A percentile compares a stretch with the other conserved stretches of the same genome.
These are phyloP conservation scores for Geotrichum ghanense DNA, from an alignment of 805 yeast genomes.

Conservation along the genomic window DNA sequence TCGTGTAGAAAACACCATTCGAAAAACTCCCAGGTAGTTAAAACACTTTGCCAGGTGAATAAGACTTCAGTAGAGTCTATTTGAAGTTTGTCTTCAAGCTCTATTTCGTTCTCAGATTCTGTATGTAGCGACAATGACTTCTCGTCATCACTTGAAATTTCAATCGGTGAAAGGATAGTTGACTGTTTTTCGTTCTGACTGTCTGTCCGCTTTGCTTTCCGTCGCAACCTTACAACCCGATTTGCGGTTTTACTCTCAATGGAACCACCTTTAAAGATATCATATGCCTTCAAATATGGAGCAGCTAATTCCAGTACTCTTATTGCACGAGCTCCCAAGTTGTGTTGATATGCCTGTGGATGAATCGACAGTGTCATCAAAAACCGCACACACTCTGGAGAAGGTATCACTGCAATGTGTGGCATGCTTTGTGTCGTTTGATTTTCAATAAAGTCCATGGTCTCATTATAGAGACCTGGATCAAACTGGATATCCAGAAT, in stretches of 20 bases:
- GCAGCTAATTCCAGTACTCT: not conserved
- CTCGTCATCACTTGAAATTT: too few relatives aligned
- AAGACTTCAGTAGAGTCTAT: not conserved
- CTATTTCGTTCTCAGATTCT: not conserved
- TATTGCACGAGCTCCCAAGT: not conserved
- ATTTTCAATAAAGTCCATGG: not conserved
- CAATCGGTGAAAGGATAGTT: too few relatives aligned
- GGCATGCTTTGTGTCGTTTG: not conserved
- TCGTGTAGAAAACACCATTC: constrained; percentile 1
- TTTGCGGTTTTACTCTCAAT: too few relatives aligned
- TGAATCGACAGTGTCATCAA: not conserved
- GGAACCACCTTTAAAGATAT: not conserved
- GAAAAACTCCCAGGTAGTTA: not conserved
- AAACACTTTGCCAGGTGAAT: not conserved
- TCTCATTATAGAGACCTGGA: not conserved
- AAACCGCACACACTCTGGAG: not conserved
- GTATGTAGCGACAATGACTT: too few relatives aligned
- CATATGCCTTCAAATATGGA: not conserved
- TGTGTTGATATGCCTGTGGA: not conserved
- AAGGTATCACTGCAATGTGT: not conserved
- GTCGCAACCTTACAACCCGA: too few relatives aligned
- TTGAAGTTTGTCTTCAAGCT: not conserved
- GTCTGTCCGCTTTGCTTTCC: too few relatives aligned
- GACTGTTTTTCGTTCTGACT: too few relatives aligned
- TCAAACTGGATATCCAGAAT: not conserved